These are phyloP conservation scores for Limnomonas spitsbergensis DNA, from an alignment of 139 green algal genomes.

Conservation along the genomic window DNA sequence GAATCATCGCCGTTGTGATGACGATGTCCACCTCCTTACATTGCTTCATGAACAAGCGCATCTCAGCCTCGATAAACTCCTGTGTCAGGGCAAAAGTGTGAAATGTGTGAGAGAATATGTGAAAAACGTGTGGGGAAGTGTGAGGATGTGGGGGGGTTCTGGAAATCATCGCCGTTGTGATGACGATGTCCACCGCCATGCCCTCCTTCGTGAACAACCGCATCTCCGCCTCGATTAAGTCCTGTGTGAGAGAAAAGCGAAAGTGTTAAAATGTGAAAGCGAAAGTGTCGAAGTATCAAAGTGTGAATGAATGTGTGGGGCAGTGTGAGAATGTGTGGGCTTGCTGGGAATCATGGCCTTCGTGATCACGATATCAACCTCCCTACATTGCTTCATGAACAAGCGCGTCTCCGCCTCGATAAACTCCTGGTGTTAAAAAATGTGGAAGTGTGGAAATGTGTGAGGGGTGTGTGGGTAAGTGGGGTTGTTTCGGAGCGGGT, in stretches of 20 bases:
- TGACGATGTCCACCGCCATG: slow-evolving; percentile 86
- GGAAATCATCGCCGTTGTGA: slow-evolving; percentile 37
- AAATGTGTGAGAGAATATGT: no score
- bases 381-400: slow-evolving; percentile 64
- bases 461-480: no score
- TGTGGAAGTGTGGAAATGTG: no score
- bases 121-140: no score
- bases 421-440: slow-evolving; percentile 6
- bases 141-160: no score
- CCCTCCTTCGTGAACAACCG: slow-evolving; percentile 57
- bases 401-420: slow-evolving; percentile 39
- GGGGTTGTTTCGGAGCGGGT: no score
- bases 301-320: no score
- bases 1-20: slow-evolving; percentile 32
- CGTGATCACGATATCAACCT: slow-evolving; percentile 83
- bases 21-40: slow-evolving; percentile 87
- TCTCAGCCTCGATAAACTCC: slow-evolving; percentile 24
- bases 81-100: neutral
- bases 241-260: no score
- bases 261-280: no score
- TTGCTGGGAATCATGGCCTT: slow-evolving; percentile 54
- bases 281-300: no score
- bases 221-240: no score
- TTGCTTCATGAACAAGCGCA: slow-evolving; percentile 59
- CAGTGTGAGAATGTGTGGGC: no score